Base-by-base conservation (phyloP, 305 asterid species). In the Caryopteris hybrid region DNA sequence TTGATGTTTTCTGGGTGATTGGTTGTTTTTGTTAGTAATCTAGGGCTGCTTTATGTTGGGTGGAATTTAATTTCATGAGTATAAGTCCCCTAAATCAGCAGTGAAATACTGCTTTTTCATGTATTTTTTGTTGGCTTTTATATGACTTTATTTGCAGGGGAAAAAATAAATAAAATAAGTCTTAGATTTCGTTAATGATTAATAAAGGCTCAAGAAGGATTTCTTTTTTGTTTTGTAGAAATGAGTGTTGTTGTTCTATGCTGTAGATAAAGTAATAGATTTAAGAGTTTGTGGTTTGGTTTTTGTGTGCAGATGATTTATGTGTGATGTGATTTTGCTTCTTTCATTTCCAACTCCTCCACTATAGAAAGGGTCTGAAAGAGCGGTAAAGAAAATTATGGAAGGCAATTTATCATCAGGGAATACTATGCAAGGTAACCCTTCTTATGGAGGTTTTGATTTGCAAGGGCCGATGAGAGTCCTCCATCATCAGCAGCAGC, bases 381-480 rank as follows among this genome's bases (percentile, higher is more conserved):
- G 20, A 16, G 34, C 17, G 56, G 42, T 25, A 12, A 13, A 48
- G 60, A n/a, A 36, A 64, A 50, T 64, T 0, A 64, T 64, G 61
- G 70, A 63, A 31, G 58, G 46, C 16, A 80, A 78, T 69, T 71
- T 80, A 53, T 68, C 79, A 20, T 71, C 85, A 42, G 78, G 84
- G 34, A 81, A 27, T 57, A 71, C 67, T 82, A 71, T 81, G 83
- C 79, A 74, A 14, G 76, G 83, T 4, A 73, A 69, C 29, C 23
- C 53, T 64, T 72, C 85, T 21, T 85, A 62, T 76, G 83, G 84
- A 22, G 84, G 79, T 71, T 69, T 84, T 27, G 82, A 84, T 78
- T 73, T 85, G 68, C 88, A 80, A 70, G 82, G 83, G 7, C 74
- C 89, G 0, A 70, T 76, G 71, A 59, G 72, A 42, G 79, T 72